Evolutionary conservation across 306 rosid species (phyloP).

Genomic region (Vicia faba): DNA sequence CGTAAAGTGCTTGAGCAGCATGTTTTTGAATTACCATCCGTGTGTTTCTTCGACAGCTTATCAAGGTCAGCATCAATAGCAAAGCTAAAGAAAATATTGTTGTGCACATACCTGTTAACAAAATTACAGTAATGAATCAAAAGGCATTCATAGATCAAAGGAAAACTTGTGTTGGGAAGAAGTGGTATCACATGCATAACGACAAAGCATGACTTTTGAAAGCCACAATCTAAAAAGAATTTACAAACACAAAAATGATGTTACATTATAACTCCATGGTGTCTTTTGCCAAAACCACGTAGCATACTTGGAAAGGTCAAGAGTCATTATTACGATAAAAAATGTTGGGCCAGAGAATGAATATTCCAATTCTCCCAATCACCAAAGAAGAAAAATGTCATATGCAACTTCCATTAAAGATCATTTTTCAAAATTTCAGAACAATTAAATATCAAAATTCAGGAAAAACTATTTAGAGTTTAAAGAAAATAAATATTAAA

Average conservation of each 20-base stretch:
- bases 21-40: conserved; percentile 51
- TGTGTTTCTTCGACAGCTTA: conserved; percentile 68
- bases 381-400: conserved; percentile 20
- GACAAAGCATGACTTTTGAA: conserved; percentile 11
- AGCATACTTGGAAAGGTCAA: conserved; percentile 13
- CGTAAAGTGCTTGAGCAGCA: conserved; percentile 41
- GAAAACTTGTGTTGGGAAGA: conserved; percentile 11
- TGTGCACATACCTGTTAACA: conserved; percentile 89
- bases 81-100: conserved; percentile 96
- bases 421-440: conserved; percentile 18
- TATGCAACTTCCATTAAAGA: conserved; percentile 24
- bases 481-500: conserved; percentile 16
- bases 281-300: conserved; percentile 11
- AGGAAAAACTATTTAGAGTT: neutral
- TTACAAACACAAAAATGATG: neutral
- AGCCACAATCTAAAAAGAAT: conserved; percentile 24
- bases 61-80: conserved; percentile 98
- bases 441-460: conserved; percentile 24
- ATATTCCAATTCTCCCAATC: conserved; percentile 11
- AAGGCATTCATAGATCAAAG: neutral
- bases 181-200: neutral
- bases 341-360: neutral
- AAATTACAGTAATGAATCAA: conserved; percentile 31
- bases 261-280: neutral
- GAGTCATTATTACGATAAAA: conserved; percentile 18